phyloP scores from a whole-genome alignment of 768 basidiomycete species.

The Rhizopogon vinicolor region DNA sequence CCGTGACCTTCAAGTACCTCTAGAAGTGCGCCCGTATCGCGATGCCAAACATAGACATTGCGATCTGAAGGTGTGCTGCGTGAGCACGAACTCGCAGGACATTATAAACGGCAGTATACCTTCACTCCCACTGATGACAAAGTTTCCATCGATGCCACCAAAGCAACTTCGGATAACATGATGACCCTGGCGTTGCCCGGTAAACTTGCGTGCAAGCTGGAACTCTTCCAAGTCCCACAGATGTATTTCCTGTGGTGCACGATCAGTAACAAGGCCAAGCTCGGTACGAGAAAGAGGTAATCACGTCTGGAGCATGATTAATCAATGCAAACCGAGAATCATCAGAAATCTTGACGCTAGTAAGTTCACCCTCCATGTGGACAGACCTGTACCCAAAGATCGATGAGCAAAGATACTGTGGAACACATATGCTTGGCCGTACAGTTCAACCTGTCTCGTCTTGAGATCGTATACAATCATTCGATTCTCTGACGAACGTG shows the following conservation, averaged over 20 bases:
- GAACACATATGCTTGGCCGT: conserved; percentile 26
- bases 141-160: conserved; percentile 84
- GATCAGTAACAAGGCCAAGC: conserved; percentile 4
- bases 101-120: conserved; percentile 42
- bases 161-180: conserved; percentile 93
- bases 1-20: conserved; percentile 87
- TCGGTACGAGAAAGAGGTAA: conserved; percentile 17
- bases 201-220: conserved; percentile 72
- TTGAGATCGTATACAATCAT: conserved; percentile 76
- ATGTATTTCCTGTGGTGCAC: conserved; percentile 68
- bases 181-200: conserved; percentile 78
- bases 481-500: conserved; percentile 45
- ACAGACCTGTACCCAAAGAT: conserved; percentile 44
- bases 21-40: conserved; percentile 76
- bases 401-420: conserved; percentile 7
- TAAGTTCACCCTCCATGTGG: conserved; percentile 72
- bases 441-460: conserved; percentile 67
- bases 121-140: conserved; percentile 93
- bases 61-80: conserved; percentile 53
- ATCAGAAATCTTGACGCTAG: conserved; percentile 80
- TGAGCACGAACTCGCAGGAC: conserved; percentile 1
- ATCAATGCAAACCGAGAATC: conserved; percentile 87
- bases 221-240: conserved; percentile 76
- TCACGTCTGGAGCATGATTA: conserved; percentile 83
- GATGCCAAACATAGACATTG: conserved; percentile 94